Conservation (phyloP, 495 filamentous ascomycete species). For the Talaromyces wortmannii region DNA sequence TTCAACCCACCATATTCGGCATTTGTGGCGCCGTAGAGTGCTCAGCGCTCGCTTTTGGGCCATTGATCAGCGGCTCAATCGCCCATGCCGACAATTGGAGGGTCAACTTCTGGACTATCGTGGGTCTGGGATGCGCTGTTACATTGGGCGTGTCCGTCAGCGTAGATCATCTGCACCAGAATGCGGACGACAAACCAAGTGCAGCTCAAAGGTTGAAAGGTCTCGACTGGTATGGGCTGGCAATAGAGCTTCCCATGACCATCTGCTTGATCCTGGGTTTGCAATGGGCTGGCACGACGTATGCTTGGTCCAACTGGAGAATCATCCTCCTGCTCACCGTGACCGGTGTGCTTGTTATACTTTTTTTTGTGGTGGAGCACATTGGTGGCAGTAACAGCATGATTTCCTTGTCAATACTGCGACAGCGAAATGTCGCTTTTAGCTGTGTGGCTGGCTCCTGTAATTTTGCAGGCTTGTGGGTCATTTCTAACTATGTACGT, state of each 20-base stretch:
- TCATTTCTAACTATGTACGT: not conserved
- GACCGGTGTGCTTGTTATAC: constrained; percentile 6
- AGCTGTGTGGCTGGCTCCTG: not conserved
- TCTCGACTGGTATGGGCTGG: constrained; percentile 22
- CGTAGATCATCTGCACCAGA: not conserved
- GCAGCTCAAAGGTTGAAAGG: constrained; percentile 20
- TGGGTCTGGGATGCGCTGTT: constrained; percentile 1
- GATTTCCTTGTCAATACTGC: not conserved
- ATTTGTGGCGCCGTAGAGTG: constrained; percentile 7
- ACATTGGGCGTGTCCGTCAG: not conserved
- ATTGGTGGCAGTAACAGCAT: not conserved
- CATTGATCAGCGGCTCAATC: constrained; percentile 4
- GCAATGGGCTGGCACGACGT: constrained; percentile 14
- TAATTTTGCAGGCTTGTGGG: not conserved
- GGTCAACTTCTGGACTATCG: constrained; percentile 7
- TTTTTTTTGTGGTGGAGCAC: constrained; percentile 22
- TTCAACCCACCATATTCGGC: not conserved
- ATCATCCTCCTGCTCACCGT: constrained; percentile 19
- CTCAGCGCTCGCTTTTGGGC: constrained; percentile 7
- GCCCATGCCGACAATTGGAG: constrained; percentile 2
- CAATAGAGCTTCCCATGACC: constrained; percentile 17
- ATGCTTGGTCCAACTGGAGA: constrained; percentile 13
- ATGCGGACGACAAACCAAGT: constrained; percentile 5
- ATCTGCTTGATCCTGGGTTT: constrained; percentile 22
- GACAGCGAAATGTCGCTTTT: constrained; percentile 3